Percentiles rank a stretch among this genome's conserved stretches.
These are phyloP conservation scores for Catharanthus roseus DNA, from an alignment of 257 asterid species.

Conservation along the genomic window DNA sequence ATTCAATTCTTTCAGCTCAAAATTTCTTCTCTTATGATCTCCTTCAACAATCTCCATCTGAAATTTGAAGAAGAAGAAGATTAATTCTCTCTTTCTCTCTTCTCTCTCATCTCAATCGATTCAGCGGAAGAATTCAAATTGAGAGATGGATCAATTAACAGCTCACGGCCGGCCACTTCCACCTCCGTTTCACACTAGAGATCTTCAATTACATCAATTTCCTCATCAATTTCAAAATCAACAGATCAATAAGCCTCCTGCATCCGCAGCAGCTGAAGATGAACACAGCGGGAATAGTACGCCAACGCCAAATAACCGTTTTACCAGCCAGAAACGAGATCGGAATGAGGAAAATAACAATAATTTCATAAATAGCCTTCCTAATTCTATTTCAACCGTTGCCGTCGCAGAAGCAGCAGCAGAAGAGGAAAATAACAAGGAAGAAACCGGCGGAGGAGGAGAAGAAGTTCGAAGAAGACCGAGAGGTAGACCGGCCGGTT, in stretches of 20 bases:
- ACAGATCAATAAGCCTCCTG: not conserved
- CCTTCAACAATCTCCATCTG: not conserved
- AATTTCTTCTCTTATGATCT: conserved; percentile 13
- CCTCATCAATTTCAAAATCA: conserved; percentile 39
- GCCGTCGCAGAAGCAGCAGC: conserved; percentile 11
- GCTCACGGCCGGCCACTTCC: conserved; percentile 83
- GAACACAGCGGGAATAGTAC: conserved; percentile 47
- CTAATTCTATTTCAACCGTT: conserved; percentile 16
- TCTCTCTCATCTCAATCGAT: not conserved
- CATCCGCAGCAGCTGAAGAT: conserved; percentile 42
- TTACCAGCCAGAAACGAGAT: conserved; percentile 37
- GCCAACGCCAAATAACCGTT: conserved; percentile 11
- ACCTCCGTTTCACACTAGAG: conserved; percentile 70
- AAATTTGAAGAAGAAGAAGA: not conserved
- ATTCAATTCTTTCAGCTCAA: conserved; percentile 21
- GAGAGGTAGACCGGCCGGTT: conserved; percentile 82
- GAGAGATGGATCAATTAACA: conserved; percentile 59
- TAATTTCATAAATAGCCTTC: not conserved
- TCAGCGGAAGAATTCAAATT: too few species aligned
- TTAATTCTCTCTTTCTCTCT: not conserved
- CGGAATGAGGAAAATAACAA: conserved; percentile 32
- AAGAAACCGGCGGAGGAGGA: conserved; percentile 33
- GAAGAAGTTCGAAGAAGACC: conserved; percentile 54
- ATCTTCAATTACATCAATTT: conserved; percentile 70
- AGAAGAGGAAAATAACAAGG: conserved; percentile 19